Evolutionary conservation across 2,329 filamentous ascomycete genomes (phyloP), one percentile per base, ranked within the genome.

Genomic region (Arthrobotrys sinensis): DNA sequence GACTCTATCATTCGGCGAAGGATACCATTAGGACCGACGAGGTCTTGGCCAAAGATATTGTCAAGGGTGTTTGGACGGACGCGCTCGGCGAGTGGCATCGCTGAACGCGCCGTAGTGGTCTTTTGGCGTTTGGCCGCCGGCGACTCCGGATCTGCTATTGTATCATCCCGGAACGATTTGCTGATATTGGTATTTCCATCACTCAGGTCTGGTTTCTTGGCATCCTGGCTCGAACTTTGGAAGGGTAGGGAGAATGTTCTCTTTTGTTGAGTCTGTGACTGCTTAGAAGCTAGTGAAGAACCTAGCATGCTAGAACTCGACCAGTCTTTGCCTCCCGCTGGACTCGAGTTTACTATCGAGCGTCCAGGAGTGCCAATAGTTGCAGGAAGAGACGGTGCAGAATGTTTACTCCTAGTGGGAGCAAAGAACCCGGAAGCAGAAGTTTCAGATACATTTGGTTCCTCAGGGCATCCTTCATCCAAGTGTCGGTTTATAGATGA

Each of bases 41-140:
- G 89, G 52, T 97, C 93, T 85, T 99, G 96, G 0, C 96, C 96
- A 80, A 88, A 94, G 2, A 98, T 92, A 14, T 97, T 91, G 82
- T 97, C 93, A 6, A 99, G 88, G 0, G 88, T 92, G 70, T 87
- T 88, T 1, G 96, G 96, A 3, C 96, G 90, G 93, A 98, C 97
- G 34, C 95, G 92, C 85, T 99, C 96, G 1, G 96, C 94, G 16
- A 99, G 87, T 0, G 96, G 96, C 7, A 93, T 94, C 0, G 91
- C 90, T 82, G 90, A 90, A 19, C 64, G 63, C 11, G 45, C 60
- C 4, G 85, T 66, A 84, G 80, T 60, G 84, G 80, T 76, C 80
- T 65, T 79, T 57, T 62, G 62, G 43, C 73, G 69, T 69, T 60
- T 76, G 1, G 65, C n/a, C 1, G 57, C 66, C 24, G 57, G 50